Conservation (phyloP, 495 filamentous ascomycete species). For the Penicillium subrubescens region DNA sequence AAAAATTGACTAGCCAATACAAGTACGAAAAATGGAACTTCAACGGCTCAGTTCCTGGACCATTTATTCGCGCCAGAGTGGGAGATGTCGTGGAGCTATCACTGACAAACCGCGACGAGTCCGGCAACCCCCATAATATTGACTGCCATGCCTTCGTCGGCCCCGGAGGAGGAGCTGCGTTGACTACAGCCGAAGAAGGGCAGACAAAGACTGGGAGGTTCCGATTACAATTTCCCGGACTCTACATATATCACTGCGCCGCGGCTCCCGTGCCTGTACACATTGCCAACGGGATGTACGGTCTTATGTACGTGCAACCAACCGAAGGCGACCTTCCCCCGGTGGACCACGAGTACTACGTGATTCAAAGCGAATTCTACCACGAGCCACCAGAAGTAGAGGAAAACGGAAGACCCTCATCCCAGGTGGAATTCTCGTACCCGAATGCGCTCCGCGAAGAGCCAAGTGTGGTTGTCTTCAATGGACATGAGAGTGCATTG, state of each 20-base stretch:
- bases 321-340: slow-evolving; percentile 16
- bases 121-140: not conserved
- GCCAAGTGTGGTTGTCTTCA: not conserved
- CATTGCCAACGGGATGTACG: not conserved
- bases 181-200: not conserved
- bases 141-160: not conserved
- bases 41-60: not conserved
- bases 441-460: not conserved
- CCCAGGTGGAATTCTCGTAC: not conserved
- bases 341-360: slow-evolving; percentile 28
- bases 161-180: not conserved
- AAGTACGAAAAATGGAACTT: not conserved
- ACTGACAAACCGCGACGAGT: not conserved
- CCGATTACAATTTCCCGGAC: not conserved
- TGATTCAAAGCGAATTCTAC: slow-evolving; percentile 32
- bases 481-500: not conserved
- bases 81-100: not conserved
- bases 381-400: slow-evolving; percentile 24
- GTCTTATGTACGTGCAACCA: not conserved
- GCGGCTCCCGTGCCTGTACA: not conserved
- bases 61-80: not conserved
- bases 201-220: not conserved
- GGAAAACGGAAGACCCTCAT: slow-evolving; percentile 14
- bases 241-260: not conserved
- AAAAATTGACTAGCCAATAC: not conserved